Base-by-base conservation (phyloP, 768 basidiomycete species). In the Tephrocybe sp. region DNA sequence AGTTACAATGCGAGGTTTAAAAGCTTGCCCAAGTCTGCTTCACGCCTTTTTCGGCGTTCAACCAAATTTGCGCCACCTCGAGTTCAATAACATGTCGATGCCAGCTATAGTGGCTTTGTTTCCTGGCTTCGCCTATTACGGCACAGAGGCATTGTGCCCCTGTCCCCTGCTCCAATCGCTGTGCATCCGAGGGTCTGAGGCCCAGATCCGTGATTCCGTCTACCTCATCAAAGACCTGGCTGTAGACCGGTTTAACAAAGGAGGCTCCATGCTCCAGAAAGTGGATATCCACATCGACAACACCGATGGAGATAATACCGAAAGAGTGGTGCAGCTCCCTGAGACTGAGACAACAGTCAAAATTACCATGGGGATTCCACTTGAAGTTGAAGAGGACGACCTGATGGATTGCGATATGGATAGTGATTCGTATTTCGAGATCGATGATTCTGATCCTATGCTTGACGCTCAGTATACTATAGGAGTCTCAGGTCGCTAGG, bases 1-100 rank as follows among this genome's bases (percentile, higher is more conserved):
- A 19, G 62, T 78, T 4, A 61, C 66, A 16, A 63, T 78, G 13
- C 65, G 60, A 35, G 55, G 62, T 25, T 70, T 79, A 22, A 68
- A 71, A 35, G 65, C 73, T 6, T 66, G 66, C 35, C 52, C 64
- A n/a, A 47, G 46, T 8, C 60, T 68, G 1, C 55, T 76, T 2
- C 58, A 62, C 18, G 53, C 60, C 11, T 66, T 74, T 43, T 70
- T 71, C 52, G 57, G 43, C 39, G 54, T 66, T n/a, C 55, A 68
- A 12, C 50, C 53, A 9, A 55, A 63, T 34, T 58, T 73, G 15
- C 64, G 57, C 26, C 53, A 57, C 22, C 58, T 77, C 30, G 69
- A 72, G 48, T 48, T 74, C 15, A 57, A 55, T n/a, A 62, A 62
- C 31, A 71, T 69, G 63, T 58, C 70, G n/a, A 62, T 69, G 26